Conservation (phyloP, 2,329 filamentous ascomycete species). For the Penicillium sp. region DNA sequence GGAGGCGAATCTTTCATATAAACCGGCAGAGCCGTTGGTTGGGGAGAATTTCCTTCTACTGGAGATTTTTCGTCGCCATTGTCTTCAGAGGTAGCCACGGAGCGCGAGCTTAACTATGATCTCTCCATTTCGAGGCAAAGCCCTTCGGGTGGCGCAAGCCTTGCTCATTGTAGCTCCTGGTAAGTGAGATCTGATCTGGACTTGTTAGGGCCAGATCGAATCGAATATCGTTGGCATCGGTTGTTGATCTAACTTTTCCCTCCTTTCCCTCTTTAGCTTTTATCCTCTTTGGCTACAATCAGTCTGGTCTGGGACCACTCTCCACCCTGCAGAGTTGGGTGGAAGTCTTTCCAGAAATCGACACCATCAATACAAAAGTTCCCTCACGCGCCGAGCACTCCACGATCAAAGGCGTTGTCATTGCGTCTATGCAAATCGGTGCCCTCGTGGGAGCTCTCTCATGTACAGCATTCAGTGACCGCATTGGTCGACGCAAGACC, state of each 20-base stretch:
- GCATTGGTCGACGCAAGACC: conserved; percentile 42
- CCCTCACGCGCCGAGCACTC: conserved; percentile 6
- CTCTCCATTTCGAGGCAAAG: conserved; percentile 14
- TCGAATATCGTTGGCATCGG: no score
- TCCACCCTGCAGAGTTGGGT: conserved; percentile 18
- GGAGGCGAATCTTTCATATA: no score
- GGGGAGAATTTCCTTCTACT: no score
- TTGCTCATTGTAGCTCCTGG: conserved; percentile 29
- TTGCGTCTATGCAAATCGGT: conserved; percentile 19
- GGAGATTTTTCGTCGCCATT: no score
- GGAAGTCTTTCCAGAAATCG: conserved; percentile 17
- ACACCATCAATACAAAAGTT: conserved; percentile 14
- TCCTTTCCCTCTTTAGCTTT: conserved; percentile 7
- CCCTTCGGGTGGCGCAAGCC: conserved; percentile 16
- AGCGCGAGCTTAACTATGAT: neutral
- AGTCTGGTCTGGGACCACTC: conserved; percentile 18
- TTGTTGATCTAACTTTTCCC: neutral
- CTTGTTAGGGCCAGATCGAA: neutral
- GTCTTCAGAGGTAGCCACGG: no score
- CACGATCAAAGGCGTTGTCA: conserved; percentile 23
- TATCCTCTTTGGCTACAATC: conserved; percentile 21
- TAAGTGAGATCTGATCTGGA: neutral
- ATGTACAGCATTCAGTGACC: conserved; percentile 33
- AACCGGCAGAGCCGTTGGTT: no score
- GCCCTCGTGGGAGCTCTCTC: conserved; percentile 16